These are phyloP conservation scores for Earliella scabrosa DNA, from an alignment of 1,284 basidiomycete genomes.

Conservation along the genomic window DNA sequence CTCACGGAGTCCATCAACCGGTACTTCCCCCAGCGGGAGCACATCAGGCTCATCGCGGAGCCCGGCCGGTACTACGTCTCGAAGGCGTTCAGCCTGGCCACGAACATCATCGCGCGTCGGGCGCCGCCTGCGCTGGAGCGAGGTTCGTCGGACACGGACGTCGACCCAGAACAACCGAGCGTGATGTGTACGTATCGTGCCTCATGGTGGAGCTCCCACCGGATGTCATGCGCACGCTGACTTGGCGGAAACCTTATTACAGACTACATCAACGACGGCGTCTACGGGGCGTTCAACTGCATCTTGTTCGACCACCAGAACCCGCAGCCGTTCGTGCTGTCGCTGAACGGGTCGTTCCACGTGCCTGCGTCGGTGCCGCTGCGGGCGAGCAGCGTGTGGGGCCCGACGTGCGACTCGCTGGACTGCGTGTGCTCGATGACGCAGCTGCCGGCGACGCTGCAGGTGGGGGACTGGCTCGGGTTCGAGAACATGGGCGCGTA, in stretches of 20 bases:
- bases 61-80: constrained; percentile 96
- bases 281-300: constrained; percentile 98
- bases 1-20: constrained; percentile 75
- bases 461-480: constrained; percentile 80
- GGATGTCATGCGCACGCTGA: neutral
- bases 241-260: neutral
- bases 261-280: constrained; percentile 99
- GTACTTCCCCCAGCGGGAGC: constrained; percentile 84
- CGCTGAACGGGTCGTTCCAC: constrained; percentile 44
- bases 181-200: constrained; percentile 77
- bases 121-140: constrained; percentile 51
- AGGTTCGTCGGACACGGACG: constrained; percentile 20
- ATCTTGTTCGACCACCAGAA: constrained; percentile 82
- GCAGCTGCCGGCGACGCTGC: constrained; percentile 54
- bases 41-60: constrained; percentile 91
- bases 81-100: constrained; percentile 91
- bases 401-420: constrained; percentile 77
- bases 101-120: constrained; percentile 92
- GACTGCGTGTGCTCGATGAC: constrained; percentile 64
- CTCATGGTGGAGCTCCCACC: constrained; percentile 11
- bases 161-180: constrained; percentile 56
- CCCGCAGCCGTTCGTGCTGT: constrained; percentile 72
- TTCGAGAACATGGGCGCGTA: constrained; percentile 85
- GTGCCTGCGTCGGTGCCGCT: constrained; percentile 51
- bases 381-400: constrained; percentile 66